Evolutionary conservation across 75 land plant species (phyloP), one percentile per base, ranked within the genome.

Genomic region (Isoetes taiwanensis): DNA sequence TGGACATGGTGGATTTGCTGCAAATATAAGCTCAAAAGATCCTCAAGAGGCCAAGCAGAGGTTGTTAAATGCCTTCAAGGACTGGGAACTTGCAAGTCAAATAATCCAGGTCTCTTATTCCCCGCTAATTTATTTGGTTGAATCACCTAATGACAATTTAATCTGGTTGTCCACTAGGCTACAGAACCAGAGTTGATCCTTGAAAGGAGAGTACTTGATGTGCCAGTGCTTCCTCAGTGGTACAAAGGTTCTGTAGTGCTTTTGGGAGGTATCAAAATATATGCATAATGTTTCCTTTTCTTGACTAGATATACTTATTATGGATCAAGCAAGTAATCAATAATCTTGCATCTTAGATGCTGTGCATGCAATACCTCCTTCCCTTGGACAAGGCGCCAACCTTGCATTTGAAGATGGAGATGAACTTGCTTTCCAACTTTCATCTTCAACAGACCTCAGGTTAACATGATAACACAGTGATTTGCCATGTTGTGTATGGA

Each of bases 311-410:
- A 0, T 58, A 14, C n/a, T 21, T 39, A 59, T n/a, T 12, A 14
- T 4, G 24, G 16, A 12, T 23, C 48, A 27, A 37, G 4, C 9
- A 26, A 21, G 20, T 43, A 12, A 24, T 1, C 12, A 17, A 59
- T 32, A 5, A 11, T 19, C 12, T 61, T 61, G 16, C 24, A 32
- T 6, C 12, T 30, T 56, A 75, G 77, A 75, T 75, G 77, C 77
- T n/a, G 76, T 54, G n/a, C 77, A 75, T 70, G 77, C 77, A n/a
- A 69, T 75, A 9, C 59, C 76, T n/a, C 77, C 77, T 26, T 58
- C 77, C 25, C 54, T 59, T 37, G 77, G 77, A 32, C 77, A 75
- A 58, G 77, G 77, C 32, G 77, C 77, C 37, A 75, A 75, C 56
- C 39, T 75, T 23, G 77, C 77, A 14, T 75, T 72, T 60, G 77